Evolutionary conservation across 306 rosid genomes (phyloP).

Genomic region (Pterocarpus macrocarpus): DNA sequence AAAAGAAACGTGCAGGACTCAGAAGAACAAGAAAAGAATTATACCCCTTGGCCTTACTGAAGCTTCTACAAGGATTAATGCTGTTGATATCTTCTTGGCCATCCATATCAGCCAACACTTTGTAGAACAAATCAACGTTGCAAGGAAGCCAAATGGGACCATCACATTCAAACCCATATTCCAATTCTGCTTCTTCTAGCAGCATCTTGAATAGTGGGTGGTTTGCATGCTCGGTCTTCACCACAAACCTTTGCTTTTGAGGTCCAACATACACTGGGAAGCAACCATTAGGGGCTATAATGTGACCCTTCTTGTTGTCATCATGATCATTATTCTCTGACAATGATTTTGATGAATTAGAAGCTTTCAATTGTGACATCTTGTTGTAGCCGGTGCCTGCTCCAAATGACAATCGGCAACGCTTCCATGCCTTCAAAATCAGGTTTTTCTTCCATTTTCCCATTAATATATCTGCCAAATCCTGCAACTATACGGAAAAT

Average conservation of each 20-base stretch:
- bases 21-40: conserved; percentile 32
- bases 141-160: conserved; percentile 78
- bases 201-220: conserved; percentile 47
- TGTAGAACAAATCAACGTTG: conserved; percentile 62
- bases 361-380: background rate
- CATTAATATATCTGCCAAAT: conserved; percentile 37
- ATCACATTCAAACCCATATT: conserved; percentile 45
- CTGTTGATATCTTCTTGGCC: background rate
- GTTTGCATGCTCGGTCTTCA: conserved; percentile 34
- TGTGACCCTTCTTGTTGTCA: conserved; percentile 18
- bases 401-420: conserved; percentile 45
- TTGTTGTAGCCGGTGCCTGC: background rate
- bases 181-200: conserved; percentile 48
- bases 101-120: conserved; percentile 71
- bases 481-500: background rate
- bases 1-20: conserved; percentile 34
- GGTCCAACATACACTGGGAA: conserved; percentile 51
- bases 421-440: conserved; percentile 53
- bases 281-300: conserved; percentile 23
- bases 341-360: conserved; percentile 7
- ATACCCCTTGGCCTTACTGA: conserved; percentile 2
- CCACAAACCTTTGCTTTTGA: conserved; percentile 36
- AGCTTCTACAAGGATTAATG: background rate
- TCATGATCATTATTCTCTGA: background rate
- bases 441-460: conserved; percentile 50